phyloP scores from a whole-genome alignment of 352 stramenopile species.

The Lagenidium sp. region DNA sequence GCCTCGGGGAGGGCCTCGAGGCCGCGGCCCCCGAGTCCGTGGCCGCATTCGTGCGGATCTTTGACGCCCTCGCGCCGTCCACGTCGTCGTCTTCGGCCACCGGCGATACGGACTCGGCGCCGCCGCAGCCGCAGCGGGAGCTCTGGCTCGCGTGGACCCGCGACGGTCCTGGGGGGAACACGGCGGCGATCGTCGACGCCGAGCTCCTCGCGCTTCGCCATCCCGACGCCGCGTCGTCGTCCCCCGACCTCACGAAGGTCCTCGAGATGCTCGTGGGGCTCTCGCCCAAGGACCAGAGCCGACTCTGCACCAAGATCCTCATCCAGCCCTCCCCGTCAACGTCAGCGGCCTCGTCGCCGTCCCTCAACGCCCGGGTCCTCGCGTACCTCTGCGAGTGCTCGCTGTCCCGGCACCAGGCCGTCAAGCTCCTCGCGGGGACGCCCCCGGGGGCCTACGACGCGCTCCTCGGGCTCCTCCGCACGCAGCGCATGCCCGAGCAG shows the following conservation, averaged over 20 bases:
- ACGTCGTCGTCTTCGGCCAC: too few species aligned
- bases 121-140: slow-evolving; percentile 12
- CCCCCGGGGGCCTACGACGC: slow-evolving; percentile 18
- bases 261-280: slow-evolving; percentile 31
- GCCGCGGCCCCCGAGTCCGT: slow-evolving; percentile 14
- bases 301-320: slow-evolving; percentile 17
- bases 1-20: slow-evolving; percentile 38
- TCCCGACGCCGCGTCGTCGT: not conserved
- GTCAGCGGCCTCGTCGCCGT: not conserved
- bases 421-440: slow-evolving; percentile 36
- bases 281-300: slow-evolving; percentile 25
- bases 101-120: too few species aligned
- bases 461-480: slow-evolving; percentile 39
- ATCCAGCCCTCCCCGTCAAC: not conserved
- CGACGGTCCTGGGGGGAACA: slow-evolving; percentile 27
- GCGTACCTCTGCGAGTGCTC: slow-evolving; percentile 35
- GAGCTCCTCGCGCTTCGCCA: slow-evolving; percentile 24
- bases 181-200: slow-evolving; percentile 28
- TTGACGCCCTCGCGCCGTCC: too few species aligned
- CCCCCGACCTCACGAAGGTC: slow-evolving; percentile 11
- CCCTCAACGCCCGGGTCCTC: slow-evolving; percentile 21
- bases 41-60: slow-evolving; percentile 23
- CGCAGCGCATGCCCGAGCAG: slow-evolving; percentile 47
- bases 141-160: slow-evolving; percentile 29
- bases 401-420: slow-evolving; percentile 27